Conservation (phyloP, 805 yeast genomes). For the Ogataea saltuana region DNA sequence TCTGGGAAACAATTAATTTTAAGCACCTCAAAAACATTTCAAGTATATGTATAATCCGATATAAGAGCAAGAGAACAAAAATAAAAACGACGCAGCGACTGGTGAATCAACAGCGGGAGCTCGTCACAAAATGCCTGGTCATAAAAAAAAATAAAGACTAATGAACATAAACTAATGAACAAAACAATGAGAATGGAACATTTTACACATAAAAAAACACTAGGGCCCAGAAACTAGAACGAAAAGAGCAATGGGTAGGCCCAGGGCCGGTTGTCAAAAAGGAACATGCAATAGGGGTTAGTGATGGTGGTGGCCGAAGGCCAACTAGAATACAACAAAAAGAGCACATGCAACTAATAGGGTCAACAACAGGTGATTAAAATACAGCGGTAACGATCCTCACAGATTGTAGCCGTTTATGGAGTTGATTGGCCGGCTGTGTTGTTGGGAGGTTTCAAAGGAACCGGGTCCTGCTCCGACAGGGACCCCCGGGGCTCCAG, state of each 20-base stretch:
- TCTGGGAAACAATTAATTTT: too few relatives aligned
- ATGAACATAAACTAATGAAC: slow-evolving; percentile 12
- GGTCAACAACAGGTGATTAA: slow-evolving; percentile 13
- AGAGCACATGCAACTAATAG: slow-evolving; percentile 21
- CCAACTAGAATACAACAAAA: slow-evolving; percentile 23
- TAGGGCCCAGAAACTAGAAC: slow-evolving; percentile 4
- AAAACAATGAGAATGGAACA: slow-evolving; percentile 8
- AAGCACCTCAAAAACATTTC: too few relatives aligned
- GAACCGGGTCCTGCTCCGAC: neutral
- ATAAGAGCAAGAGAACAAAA: neutral
- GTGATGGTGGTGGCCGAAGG: slow-evolving; percentile 14
- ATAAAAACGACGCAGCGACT: neutral
- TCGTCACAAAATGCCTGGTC: slow-evolving; percentile 5
- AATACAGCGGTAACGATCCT: slow-evolving; percentile 15
- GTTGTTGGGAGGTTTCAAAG: neutral
- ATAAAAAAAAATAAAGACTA: slow-evolving; percentile 6
- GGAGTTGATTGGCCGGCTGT: slow-evolving; percentile 13
- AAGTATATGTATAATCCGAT: too few relatives aligned
- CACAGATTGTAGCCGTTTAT: slow-evolving; percentile 14
- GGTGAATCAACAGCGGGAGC: neutral
- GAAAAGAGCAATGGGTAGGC: too few relatives aligned
- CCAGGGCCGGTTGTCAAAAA: too few relatives aligned
- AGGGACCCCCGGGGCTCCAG: neutral
- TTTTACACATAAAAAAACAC: slow-evolving; percentile 8
- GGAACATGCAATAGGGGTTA: slow-evolving; percentile 13